A percentile compares a stretch with the other conserved stretches of the same genome.
phyloP scores from a whole-genome alignment of 2,329 filamentous ascomycete species.

The Zymoseptoria passerinii region DNA sequence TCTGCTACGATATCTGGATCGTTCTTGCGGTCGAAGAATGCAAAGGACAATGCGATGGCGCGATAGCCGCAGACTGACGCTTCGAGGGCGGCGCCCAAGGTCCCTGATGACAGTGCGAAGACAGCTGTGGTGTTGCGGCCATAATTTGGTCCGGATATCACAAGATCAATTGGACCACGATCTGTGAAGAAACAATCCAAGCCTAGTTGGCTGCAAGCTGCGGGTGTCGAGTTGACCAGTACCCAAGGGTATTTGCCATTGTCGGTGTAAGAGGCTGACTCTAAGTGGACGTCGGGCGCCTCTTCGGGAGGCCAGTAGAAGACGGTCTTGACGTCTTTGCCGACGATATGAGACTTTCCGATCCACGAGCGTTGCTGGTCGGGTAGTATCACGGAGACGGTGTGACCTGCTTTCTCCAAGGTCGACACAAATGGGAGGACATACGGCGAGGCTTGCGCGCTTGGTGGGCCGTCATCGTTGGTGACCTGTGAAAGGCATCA shows the following conservation, averaged over 20 bases:
- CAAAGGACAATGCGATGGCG: slow-evolving; percentile 79
- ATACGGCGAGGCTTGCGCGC: slow-evolving; percentile 42
- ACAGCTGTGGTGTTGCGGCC: slow-evolving; percentile 44
- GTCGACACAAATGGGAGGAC: slow-evolving; percentile 40
- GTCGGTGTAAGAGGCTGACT: slow-evolving; percentile 27
- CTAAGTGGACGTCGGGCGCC: slow-evolving; percentile 19
- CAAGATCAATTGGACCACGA: slow-evolving; percentile 37
- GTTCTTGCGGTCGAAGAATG: slow-evolving; percentile 80
- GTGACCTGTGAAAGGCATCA: slow-evolving; percentile 33
- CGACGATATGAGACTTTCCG: slow-evolving; percentile 93
- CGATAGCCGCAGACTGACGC: slow-evolving; percentile 40
- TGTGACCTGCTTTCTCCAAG: slow-evolving; percentile 59
- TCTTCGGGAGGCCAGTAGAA: slow-evolving; percentile 47
- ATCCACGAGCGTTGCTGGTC: slow-evolving; percentile 95
- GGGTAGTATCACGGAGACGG: slow-evolving; percentile 85
- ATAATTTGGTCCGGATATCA: slow-evolving; percentile 44
- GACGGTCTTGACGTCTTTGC: slow-evolving; percentile 60
- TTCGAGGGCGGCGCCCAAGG: slow-evolving; percentile 44
- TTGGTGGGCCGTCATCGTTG: slow-evolving; percentile 47
- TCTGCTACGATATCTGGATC: slow-evolving; percentile 72
- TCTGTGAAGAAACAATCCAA: slow-evolving; percentile 41
- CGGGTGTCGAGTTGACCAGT: slow-evolving; percentile 43
- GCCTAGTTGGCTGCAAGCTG: slow-evolving; percentile 43
- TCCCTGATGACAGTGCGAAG: slow-evolving; percentile 42
- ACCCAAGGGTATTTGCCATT: slow-evolving; percentile 39